These are phyloP conservation scores for Amanita exitialis DNA, from an alignment of 768 basidiomycete genomes.

Conservation along the genomic window DNA sequence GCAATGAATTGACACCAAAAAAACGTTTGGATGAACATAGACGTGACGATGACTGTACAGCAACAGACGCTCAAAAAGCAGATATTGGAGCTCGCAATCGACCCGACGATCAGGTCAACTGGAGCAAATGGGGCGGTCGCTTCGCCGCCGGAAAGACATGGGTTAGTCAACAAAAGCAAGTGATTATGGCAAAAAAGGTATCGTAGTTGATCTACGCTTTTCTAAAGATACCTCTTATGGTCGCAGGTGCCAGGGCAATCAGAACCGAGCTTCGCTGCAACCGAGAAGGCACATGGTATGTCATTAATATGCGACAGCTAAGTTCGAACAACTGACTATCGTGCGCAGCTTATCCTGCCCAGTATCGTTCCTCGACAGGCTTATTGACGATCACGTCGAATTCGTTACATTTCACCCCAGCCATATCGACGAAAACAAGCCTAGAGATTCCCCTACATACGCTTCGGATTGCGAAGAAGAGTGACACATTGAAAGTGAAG, in stretches of 20 bases:
- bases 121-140: conserved; percentile 49
- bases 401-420: conserved; percentile 43
- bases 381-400: conserved; percentile 45
- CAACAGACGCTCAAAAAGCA: conserved; percentile 7
- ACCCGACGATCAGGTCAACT: conserved; percentile 22
- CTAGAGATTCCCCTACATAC: conserved; percentile 33
- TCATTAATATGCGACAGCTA: background rate
- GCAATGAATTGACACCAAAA: conserved; percentile 33
- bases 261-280: conserved; percentile 9
- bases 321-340: background rate
- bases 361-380: conserved; percentile 43
- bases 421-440: conserved; percentile 35
- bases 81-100: conserved; percentile 6
- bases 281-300: conserved; percentile 25
- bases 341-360: conserved; percentile 47
- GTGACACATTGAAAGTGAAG: conserved; percentile 31
- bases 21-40: conserved; percentile 1
- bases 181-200: conserved; percentile 26
- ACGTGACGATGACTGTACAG: background rate
- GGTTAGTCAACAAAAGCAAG: conserved; percentile 29
- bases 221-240: background rate
- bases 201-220: conserved; percentile 12
- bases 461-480: conserved; percentile 49
- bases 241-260: conserved; percentile 3
- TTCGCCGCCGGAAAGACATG: conserved; percentile 35